A percentile compares a stretch with the other conserved stretches of the same genome.
phyloP scores from a whole-genome alignment of 1,139 yeast genomes.

The Magnusiomyces magnusii region DNA sequence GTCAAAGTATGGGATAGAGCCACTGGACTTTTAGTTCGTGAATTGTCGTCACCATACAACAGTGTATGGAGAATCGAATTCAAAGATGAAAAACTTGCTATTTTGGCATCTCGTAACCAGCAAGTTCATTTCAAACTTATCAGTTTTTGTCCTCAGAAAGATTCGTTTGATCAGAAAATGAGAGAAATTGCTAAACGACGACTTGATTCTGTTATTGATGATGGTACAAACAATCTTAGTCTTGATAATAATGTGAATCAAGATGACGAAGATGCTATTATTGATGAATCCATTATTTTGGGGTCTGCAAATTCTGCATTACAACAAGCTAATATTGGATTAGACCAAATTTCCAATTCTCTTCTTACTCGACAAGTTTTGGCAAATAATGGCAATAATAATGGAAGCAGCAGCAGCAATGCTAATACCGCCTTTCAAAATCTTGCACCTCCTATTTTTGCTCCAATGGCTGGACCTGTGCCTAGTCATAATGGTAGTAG shows the following conservation, averaged over 20 bases:
- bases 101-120: conserved; percentile 33
- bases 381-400: background rate
- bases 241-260: background rate
- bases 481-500: background rate
- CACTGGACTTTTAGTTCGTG: conserved; percentile 50
- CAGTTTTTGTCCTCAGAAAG: conserved; percentile 28
- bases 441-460: background rate
- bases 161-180: conserved; percentile 8
- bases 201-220: background rate
- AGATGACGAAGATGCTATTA: background rate
- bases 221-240: background rate
- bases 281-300: background rate
- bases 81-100: conserved; percentile 36
- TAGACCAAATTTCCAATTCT: background rate
- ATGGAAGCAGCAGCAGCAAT: background rate
- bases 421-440: background rate
- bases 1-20: conserved; percentile 90
- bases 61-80: conserved; percentile 40
- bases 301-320: too few species aligned
- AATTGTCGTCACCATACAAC: conserved; percentile 33
- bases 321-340: too few species aligned
- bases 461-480: background rate
- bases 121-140: conserved; percentile 35
- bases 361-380: background rate
- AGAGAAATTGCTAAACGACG: background rate